These are phyloP conservation scores for Bonia amplexicaulis DNA, from an alignment of 176 grass and related monocot genomes.

Conservation along the genomic window DNA sequence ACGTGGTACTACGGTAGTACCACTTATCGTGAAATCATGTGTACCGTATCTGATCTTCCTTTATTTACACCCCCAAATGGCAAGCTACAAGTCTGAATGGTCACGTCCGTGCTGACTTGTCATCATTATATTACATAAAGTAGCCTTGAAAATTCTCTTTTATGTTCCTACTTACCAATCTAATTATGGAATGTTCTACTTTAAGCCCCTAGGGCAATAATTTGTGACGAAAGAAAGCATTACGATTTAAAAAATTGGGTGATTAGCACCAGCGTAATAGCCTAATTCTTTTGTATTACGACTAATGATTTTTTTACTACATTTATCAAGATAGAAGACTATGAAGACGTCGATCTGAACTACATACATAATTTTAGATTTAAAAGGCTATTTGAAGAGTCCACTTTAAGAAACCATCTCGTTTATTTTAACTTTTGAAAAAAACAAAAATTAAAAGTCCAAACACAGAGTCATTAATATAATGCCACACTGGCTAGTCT, in stretches of 20 bases:
- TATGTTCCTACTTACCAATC: background rate
- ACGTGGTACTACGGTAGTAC: background rate
- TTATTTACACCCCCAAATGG: background rate
- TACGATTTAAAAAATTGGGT: background rate
- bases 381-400: too few species aligned
- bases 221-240: background rate
- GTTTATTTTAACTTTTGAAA: too few species aligned
- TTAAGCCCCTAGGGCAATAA: background rate
- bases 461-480: background rate
- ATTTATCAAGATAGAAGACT: too few species aligned
- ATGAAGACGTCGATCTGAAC: fast-evolving
- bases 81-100: background rate
- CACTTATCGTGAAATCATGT: background rate
- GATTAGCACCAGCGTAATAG: background rate
- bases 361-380: too few species aligned
- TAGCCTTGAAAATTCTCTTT: background rate
- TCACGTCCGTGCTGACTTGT: background rate
- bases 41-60: background rate
- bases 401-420: fast-evolving
- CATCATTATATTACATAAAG: background rate
- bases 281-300: too few species aligned
- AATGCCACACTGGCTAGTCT: background rate
- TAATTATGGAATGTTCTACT: background rate
- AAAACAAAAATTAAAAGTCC: too few species aligned
- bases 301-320: too few species aligned